Base-by-base conservation (phyloP, 1,139 yeast genomes). In the Casaregolazyma suthepensis region DNA sequence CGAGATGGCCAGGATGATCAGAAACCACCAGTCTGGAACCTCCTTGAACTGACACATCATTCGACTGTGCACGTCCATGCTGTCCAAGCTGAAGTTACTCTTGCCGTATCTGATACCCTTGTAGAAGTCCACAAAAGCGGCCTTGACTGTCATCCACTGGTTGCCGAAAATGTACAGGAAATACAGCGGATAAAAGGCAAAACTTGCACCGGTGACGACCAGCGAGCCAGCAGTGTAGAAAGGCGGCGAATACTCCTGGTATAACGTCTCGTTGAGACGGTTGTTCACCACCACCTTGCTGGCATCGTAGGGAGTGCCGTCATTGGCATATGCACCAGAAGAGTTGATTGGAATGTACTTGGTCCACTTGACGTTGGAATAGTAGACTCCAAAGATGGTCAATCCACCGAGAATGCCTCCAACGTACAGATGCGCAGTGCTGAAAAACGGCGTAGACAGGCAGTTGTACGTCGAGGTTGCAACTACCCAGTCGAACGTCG, bases 11-110 rank as follows among this genome's bases (percentile, higher is more conserved):
- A 82, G 68, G 22, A 82, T 72, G 10, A 67, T 53, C 31, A 78
- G 59, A 60, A 77, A 82, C 75, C 80, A 80, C 79, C 80, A 78
- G 55, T 80, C 83, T 13, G 87, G 87, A 43, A 81, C 86, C 60
- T 82, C 87, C 42, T 72, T 73, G 63, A 80, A 80, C 20, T 69
- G 69, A 31, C 73, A 60, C 83, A 80, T 80, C 77, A 80, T 76
- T 54, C 73, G 72, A 45, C 79, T 73, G 57, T 80, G 84, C 0
- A 85, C 80, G 60, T 81, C 86, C 50, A 48, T 48, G 0, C 85
- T 81, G 59, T 82, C 87, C 31, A 75, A 49, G 31, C 23, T 37
- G 43, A 45, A 37, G 73, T 63, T 52, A 43, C 53, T 43, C 43
- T 50, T 40, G 35, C 42, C 38, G 6, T 48, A 26, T 7, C 19